phyloP scores from a whole-genome alignment of 2,329 filamentous ascomycete species.

The Sordariomycetes sp. region DNA sequence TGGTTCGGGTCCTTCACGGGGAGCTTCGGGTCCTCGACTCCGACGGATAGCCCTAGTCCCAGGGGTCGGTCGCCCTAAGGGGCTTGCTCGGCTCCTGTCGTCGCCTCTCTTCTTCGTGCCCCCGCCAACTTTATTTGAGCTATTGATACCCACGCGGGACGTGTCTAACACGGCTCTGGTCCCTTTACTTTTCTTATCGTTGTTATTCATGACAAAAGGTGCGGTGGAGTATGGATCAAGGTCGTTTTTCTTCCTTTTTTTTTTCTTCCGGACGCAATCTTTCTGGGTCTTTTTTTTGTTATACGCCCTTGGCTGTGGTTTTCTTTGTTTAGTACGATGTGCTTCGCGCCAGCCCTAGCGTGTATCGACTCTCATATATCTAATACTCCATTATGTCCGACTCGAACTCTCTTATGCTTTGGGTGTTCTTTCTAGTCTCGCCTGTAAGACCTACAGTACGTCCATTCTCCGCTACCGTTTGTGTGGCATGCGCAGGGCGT shows the following conservation, averaged over 20 bases:
- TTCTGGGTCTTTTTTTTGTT: background rate
- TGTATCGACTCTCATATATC: background rate
- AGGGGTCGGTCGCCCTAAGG: background rate
- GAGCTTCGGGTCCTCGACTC: background rate
- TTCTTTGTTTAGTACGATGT: background rate
- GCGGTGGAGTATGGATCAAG: slow-evolving; percentile 1
- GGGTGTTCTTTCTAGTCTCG: background rate
- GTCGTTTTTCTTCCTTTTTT: background rate
- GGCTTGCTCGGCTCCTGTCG: background rate
- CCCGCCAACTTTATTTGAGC: background rate
- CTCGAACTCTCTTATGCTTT: background rate
- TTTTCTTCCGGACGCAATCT: background rate
- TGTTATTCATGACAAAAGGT: slow-evolving; percentile 1
- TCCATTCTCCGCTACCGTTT: background rate
- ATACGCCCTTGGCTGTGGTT: background rate
- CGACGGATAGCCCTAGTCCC: background rate
- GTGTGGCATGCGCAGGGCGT: background rate
- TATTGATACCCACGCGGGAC: slow-evolving; percentile 1
- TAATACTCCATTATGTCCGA: background rate
- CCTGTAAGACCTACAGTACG: background rate
- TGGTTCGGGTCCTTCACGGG: background rate
- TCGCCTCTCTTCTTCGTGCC: background rate
- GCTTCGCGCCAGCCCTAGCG: background rate
- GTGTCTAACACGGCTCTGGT: background rate
- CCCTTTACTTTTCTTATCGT: background rate